Evolutionary conservation across 805 yeast genomes (phyloP).

Genomic region (Barnettozyma salicaria): DNA sequence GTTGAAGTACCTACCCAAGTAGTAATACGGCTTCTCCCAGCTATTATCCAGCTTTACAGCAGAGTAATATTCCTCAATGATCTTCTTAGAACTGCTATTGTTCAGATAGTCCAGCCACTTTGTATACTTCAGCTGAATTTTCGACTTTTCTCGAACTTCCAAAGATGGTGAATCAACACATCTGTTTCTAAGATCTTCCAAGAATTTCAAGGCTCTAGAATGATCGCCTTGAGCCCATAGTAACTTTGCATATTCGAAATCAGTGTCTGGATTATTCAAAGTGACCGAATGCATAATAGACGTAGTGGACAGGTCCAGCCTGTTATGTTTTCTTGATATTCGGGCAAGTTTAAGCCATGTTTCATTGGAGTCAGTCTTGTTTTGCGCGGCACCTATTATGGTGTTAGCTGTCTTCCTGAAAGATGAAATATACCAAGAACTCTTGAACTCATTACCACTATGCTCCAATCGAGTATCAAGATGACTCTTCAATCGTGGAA

Average conservation of each 20-base stretch:
- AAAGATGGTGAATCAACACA: conserved; percentile 11
- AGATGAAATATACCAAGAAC: conserved; percentile 54
- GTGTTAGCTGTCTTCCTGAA: conserved; percentile 47
- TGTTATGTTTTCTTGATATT: conserved; percentile 59
- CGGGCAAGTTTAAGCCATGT: conserved; percentile 56
- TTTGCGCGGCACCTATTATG: conserved; percentile 19
- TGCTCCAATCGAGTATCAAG: conserved; percentile 25
- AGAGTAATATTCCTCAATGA: conserved; percentile 60
- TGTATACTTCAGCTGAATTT: conserved; percentile 69
- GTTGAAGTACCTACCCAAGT: conserved; percentile 72
- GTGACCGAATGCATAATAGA: conserved; percentile 52
- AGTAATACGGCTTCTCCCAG: conserved; percentile 79
- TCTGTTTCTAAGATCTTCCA: conserved; percentile 35
- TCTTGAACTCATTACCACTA: conserved; percentile 48
- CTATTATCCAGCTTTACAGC: conserved; percentile 48
- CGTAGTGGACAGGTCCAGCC: conserved; percentile 68
- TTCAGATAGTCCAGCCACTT: conserved; percentile 86
- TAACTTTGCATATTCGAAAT: conserved; percentile 72
- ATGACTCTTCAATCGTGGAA: conserved; percentile 9
- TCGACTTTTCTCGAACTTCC: conserved; percentile 27
- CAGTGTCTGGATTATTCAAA: conserved; percentile 38
- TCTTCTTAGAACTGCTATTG: conserved; percentile 69
- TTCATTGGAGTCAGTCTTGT: conserved; percentile 35
- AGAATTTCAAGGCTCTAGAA: conserved; percentile 69
- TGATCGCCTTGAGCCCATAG: conserved; percentile 89